These are phyloP conservation scores for Zymoseptoria ardabiliae DNA, from an alignment of 2,329 filamentous ascomycete genomes.

Conservation along the genomic window DNA sequence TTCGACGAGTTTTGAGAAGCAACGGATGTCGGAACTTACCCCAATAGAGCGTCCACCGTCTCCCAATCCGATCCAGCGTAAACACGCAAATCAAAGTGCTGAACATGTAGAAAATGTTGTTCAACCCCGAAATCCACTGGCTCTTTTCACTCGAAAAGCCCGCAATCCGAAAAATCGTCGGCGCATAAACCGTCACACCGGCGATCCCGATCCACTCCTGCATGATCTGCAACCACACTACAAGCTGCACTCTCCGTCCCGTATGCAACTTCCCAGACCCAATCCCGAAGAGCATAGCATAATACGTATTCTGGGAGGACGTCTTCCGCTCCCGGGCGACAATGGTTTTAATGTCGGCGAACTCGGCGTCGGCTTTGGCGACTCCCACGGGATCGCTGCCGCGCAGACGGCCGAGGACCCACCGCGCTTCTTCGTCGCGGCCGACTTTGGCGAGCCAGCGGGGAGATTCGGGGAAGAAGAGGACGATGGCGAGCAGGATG, in stretches of 20 bases:
- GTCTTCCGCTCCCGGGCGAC: conserved; percentile 49
- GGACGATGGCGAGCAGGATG: conserved; percentile 37
- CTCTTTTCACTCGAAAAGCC: conserved; percentile 30
- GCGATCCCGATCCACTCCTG: conserved; percentile 25
- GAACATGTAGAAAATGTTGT: conserved; percentile 32
- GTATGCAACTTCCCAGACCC: conserved; percentile 29
- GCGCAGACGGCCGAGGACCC: conserved; percentile 55
- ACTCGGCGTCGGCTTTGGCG: conserved; percentile 52
- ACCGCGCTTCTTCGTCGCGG: conserved; percentile 59
- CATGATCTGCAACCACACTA: conserved; percentile 36
- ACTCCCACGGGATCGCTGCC: conserved; percentile 39
- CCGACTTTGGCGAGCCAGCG: conserved; percentile 61
- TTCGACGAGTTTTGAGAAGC: too few relatives aligned
- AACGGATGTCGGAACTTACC: conserved; percentile 2
- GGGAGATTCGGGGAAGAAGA: conserved; percentile 62
- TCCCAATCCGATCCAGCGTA: conserved; percentile 30
- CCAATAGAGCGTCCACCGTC: conserved; percentile 30
- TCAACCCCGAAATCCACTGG: conserved; percentile 37
- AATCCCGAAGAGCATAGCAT: conserved; percentile 29
- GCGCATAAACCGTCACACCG: conserved; percentile 33
- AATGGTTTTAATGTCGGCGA: conserved; percentile 60
- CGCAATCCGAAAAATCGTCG: conserved; percentile 29
- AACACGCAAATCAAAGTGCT: conserved; percentile 31
- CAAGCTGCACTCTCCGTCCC: conserved; percentile 31
- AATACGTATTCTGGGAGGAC: conserved; percentile 25